Percentiles rank a stretch among this genome's conserved stretches.
Evolutionary conservation across 805 yeast genomes (phyloP).

Genomic region (Pichia californica): DNA sequence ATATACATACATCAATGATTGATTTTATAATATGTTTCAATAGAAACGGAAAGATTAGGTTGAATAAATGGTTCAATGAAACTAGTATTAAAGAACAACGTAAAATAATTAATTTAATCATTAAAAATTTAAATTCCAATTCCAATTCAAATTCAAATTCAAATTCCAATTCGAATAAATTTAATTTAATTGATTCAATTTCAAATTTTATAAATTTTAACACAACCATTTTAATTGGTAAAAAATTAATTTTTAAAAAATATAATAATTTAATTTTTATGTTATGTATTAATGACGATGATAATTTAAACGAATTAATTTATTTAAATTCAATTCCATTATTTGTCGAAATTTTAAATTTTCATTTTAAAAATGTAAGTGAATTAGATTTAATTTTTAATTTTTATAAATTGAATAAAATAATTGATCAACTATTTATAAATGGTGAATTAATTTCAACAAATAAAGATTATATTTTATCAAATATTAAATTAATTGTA

Average conservation of each 20-base stretch:
- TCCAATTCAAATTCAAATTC: too few species aligned
- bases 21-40: conserved; percentile 80
- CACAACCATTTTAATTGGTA: conserved; percentile 39
- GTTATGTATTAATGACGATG: conserved; percentile 44
- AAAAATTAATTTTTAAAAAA: conserved; percentile 74
- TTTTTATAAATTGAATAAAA: conserved; percentile 75
- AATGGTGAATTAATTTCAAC: conserved; percentile 92
- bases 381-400: conserved; percentile 91
- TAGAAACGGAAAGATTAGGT: conserved; percentile 87
- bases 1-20: too few species aligned
- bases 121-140: background rate
- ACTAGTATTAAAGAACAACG: conserved; percentile 38
- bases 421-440: conserved; percentile 78
- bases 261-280: conserved; percentile 91
- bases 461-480: conserved; percentile 60
- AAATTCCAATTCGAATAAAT: conserved; percentile 38
- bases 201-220: conserved; percentile 40
- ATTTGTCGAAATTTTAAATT: conserved; percentile 82
- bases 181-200: conserved; percentile 31
- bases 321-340: conserved; percentile 81
- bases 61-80: conserved; percentile 65
- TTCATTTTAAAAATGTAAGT: conserved; percentile 84
- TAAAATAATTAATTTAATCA: conserved; percentile 59
- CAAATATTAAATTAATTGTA: conserved; percentile 52
- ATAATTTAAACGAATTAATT: conserved; percentile 54